Conservation (phyloP, 768 basidiomycete species). For the Pleurotus platypus region DNA sequence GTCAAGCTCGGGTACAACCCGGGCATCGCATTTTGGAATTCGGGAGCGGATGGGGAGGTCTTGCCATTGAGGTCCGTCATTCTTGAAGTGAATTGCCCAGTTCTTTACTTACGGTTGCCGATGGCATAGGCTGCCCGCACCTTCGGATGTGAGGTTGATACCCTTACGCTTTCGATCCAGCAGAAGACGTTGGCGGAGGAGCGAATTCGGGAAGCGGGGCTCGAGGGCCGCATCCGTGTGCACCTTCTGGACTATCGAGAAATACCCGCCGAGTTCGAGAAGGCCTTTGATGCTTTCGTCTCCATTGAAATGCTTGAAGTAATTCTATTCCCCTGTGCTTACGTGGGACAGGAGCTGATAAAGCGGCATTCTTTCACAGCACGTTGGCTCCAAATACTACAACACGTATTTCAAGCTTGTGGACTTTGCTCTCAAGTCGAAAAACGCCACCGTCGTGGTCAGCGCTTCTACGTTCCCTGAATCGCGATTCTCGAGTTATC, state of each 20-base stretch:
- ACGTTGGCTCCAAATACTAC: slow-evolving; percentile 56
- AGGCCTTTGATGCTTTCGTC: slow-evolving; percentile 75
- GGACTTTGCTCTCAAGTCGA: slow-evolving; percentile 71
- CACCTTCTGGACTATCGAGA: slow-evolving; percentile 91
- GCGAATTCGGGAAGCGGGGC: slow-evolving; percentile 68
- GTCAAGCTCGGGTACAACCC: slow-evolving; percentile 69
- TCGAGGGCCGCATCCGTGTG: slow-evolving; percentile 70
- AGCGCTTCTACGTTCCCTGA: slow-evolving; percentile 71
- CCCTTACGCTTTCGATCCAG: slow-evolving; percentile 82
- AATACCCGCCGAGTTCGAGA: slow-evolving; percentile 77
- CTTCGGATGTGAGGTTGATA: slow-evolving; percentile 84
- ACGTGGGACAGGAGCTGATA: slow-evolving; percentile 29
- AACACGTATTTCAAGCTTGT: slow-evolving; percentile 72
- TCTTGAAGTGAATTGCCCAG: neutral
- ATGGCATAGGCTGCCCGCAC: slow-evolving; percentile 54
- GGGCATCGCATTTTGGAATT: slow-evolving; percentile 87
- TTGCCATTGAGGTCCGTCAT: slow-evolving; percentile 79
- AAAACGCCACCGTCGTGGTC: slow-evolving; percentile 64
- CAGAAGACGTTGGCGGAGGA: slow-evolving; percentile 88
- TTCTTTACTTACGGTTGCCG: too few relatives aligned
- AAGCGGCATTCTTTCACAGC: slow-evolving; percentile 25
- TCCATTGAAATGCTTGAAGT: slow-evolving; percentile 84
- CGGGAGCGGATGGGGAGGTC: slow-evolving; percentile 90
- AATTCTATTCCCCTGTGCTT: slow-evolving; percentile 33
- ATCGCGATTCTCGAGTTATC: slow-evolving; percentile 63